Conservation (phyloP, 163 green algal species). For the Scenedesmus sp. region DNA sequence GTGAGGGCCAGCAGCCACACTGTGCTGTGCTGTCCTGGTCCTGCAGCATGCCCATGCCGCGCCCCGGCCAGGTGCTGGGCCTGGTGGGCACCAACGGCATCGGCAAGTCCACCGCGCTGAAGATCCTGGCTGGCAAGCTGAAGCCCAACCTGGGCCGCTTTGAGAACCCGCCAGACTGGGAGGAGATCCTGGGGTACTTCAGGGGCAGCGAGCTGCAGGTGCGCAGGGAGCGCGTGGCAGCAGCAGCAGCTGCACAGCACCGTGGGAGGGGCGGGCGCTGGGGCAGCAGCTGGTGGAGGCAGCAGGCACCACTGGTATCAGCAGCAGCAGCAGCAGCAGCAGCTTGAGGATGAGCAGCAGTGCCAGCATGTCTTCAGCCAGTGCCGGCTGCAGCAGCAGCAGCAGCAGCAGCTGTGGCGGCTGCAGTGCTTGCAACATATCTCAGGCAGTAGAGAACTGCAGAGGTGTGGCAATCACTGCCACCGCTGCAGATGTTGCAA, state of each 20-base stretch:
- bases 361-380: neutral
- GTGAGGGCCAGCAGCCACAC: no score
- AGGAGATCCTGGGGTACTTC: slow-evolving; percentile 98
- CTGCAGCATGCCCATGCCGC: slow-evolving; percentile 89
- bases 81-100: slow-evolving; percentile 99
- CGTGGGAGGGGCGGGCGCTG: neutral
- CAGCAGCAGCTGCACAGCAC: neutral
- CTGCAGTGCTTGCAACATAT: neutral
- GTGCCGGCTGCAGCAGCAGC: neutral
- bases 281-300: neutral
- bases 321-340: neutral
- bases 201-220: slow-evolving; percentile 95
- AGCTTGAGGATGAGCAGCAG: neutral
- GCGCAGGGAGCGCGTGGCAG: neutral
- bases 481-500: no score
- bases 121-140: slow-evolving; percentile 97
- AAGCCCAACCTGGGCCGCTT: slow-evolving; percentile 99
- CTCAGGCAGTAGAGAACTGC: neutral
- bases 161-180: slow-evolving; percentile 92
- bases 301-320: neutral
- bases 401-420: neutral
- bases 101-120: slow-evolving; percentile 98
- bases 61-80: slow-evolving; percentile 96
- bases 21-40: neutral
- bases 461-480: neutral